phyloP scores from a whole-genome alignment of 2,329 filamentous ascomycete genomes.

The Trichoderma sp. region DNA sequence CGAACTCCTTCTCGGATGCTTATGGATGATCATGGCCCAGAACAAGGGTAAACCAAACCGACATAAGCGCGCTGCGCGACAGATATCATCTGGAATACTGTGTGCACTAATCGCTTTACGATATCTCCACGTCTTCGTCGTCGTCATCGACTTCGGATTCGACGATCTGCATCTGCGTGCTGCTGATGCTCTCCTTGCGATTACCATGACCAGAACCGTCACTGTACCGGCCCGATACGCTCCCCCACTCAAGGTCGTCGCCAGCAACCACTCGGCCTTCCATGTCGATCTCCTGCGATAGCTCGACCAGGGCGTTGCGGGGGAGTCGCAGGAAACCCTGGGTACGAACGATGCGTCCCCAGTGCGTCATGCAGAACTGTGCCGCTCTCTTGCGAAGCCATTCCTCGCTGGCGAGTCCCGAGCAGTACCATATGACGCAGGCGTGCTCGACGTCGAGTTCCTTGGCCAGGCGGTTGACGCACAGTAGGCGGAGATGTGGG shows the following conservation, averaged over 20 bases:
- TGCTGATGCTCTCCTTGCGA: conserved; percentile 58
- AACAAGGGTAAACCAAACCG: background rate
- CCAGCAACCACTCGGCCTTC: conserved; percentile 90
- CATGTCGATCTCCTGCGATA: conserved; percentile 89
- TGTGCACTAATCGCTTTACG: conserved; percentile 25
- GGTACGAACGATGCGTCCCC: conserved; percentile 90
- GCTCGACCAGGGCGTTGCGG: conserved; percentile 76
- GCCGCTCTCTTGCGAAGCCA: conserved; percentile 90
- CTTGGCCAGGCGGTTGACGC: conserved; percentile 82
- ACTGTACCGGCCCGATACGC: conserved; percentile 46
- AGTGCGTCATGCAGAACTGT: conserved; percentile 85
- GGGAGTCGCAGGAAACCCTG: conserved; percentile 80
- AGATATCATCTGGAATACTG: background rate
- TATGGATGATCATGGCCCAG: background rate
- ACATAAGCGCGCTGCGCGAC: conserved; percentile 1
- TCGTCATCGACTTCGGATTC: conserved; percentile 60
- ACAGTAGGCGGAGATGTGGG: conserved; percentile 84
- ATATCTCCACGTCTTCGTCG: conserved; percentile 62
- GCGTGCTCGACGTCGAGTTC: conserved; percentile 94
- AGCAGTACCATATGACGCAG: conserved; percentile 94
- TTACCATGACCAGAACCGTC: conserved; percentile 37
- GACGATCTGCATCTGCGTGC: conserved; percentile 54
- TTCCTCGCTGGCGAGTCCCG: conserved; percentile 83
- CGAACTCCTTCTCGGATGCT: background rate
- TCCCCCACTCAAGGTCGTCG: conserved; percentile 67